Base-by-base conservation (phyloP, 306 rosid genomes). In the Betula pendula region DNA sequence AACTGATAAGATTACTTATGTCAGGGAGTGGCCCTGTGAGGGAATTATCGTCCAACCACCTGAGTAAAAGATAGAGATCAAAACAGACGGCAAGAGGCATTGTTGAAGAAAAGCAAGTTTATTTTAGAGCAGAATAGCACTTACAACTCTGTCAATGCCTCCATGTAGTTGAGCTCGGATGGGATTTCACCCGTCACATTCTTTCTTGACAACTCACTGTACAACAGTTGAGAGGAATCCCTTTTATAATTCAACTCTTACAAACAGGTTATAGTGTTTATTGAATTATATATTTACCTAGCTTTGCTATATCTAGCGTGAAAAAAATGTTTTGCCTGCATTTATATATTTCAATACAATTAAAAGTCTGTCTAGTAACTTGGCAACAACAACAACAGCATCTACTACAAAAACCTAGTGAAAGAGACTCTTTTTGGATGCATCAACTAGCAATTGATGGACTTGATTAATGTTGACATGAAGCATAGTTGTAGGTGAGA, bases 41-140 rank as follows among this genome's bases (percentile, higher is more conserved):
- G 77, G 82, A 79, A 82, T 95, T 95, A 35, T 89, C 88, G 75
- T 82, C 90, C 82, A 95, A 81, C 99, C 97, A 88, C 90, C 99
- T 92, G 84, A 77, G 77, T 70, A 77, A 83, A 71, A 20, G 51
- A 62, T 48, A 66, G 72, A 0, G 7, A 4, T 58, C 48, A 44
- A 55, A 60, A 72, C 6, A 77, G 16, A 25, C 74, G 75, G 72
- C 68, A 33, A 66, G 60, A 79, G 72, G 73, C 79, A 62, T 48
- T 10, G 58, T 29, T 15, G 9, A 66, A 75, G 38, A 49, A 50
- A 33, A 27, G 17, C 35, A 10, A 8, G 38, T 12, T 19, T 22
- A 69, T 38, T 16, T 43, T 38, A 42, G 38, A 27, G 70, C 76
- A 78, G 73, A 72, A 58, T 76, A 77, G 72, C 27, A 86, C 99